Conservation (phyloP, 2,329 filamentous ascomycete genomes). For the Hypomyces rosellus region DNA sequence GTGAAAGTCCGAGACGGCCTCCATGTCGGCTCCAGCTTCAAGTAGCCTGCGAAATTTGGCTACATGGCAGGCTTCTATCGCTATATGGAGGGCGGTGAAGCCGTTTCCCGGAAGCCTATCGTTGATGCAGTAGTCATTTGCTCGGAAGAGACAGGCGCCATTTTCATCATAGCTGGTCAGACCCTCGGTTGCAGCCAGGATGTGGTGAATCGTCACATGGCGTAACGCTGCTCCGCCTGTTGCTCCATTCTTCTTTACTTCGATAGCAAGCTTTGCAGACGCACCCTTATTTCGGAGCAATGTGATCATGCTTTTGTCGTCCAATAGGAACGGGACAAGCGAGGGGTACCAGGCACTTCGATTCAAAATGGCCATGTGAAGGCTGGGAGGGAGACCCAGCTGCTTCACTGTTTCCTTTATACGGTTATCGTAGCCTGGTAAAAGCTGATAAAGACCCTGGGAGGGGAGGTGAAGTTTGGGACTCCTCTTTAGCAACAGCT, state of each 20-base stretch:
- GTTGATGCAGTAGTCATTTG: background rate
- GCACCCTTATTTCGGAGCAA: background rate
- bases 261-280: background rate
- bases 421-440: background rate
- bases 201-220: slow-evolving; percentile 4
- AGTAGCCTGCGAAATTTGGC: background rate
- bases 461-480: background rate
- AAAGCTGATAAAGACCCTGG: background rate
- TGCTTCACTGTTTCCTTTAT: too few species aligned
- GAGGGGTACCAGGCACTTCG: slow-evolving; percentile 1
- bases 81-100: background rate
- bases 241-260: background rate
- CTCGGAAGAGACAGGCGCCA: background rate
- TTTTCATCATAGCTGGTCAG: background rate
- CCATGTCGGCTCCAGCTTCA: slow-evolving; percentile 2
- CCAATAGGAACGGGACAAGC: slow-evolving; percentile 6
- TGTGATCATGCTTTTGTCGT: background rate
- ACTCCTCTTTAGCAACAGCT: background rate
- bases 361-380: background rate
- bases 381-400: background rate
- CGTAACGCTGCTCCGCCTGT: background rate
- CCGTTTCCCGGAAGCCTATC: background rate
- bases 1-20: background rate
- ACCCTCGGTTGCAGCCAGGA: slow-evolving; percentile 1
- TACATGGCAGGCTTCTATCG: background rate